A percentile compares a stretch with the other conserved stretches of the same genome.
phyloP scores from a whole-genome alignment of 1,284 basidiomycete genomes.

The Schizophyllum amplum region DNA sequence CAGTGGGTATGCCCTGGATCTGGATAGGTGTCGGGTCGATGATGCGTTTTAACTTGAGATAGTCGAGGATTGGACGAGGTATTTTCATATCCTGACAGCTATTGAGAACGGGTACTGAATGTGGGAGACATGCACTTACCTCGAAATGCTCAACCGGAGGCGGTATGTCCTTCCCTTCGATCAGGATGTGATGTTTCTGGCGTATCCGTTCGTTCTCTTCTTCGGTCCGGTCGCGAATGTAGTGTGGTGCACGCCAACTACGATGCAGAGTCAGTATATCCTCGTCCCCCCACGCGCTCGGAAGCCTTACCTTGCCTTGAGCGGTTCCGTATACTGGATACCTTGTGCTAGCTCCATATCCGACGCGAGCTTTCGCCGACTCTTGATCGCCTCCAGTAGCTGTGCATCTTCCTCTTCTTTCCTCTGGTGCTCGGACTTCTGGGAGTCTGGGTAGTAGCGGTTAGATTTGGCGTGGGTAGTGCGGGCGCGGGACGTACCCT shows the following conservation, averaged over 20 bases:
- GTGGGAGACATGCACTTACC: constrained; percentile 34
- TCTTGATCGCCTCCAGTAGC: constrained; percentile 87
- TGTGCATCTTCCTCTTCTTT: constrained; percentile 85
- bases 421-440: constrained; percentile 79
- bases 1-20: constrained; percentile 92
- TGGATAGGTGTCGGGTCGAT: constrained; percentile 91
- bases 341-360: constrained; percentile 92
- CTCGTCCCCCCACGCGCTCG: not conserved
- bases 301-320: constrained; percentile 67
- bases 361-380: constrained; percentile 84
- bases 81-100: constrained; percentile 90
- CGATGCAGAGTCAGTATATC: not conserved
- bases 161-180: constrained; percentile 89
- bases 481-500: constrained; percentile 45
- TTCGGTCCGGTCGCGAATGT: constrained; percentile 64
- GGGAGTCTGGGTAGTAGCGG: constrained; percentile 50
- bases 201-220: constrained; percentile 72
- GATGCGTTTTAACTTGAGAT: constrained; percentile 83
- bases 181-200: constrained; percentile 87
- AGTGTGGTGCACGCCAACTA: constrained; percentile 86
- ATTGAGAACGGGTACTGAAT: constrained; percentile 10
- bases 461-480: constrained; percentile 3
- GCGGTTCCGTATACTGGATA: constrained; percentile 81
- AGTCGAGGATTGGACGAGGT: constrained; percentile 75
- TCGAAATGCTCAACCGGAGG: constrained; percentile 90